Evolutionary conservation across 257 asterid species (phyloP).

Genomic region (Ilex aquifolium): DNA sequence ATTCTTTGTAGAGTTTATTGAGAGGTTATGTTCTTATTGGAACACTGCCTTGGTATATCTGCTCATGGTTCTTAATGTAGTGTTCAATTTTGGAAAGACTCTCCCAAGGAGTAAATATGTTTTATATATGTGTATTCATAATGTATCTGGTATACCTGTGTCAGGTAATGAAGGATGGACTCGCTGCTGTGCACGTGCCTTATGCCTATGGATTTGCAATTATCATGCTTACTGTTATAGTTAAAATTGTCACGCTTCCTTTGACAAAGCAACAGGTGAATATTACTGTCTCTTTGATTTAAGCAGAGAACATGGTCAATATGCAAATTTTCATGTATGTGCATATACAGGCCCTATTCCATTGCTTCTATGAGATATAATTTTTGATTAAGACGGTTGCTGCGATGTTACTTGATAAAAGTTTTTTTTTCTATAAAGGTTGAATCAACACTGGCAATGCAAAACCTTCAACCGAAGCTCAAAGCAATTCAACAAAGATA

Average conservation of each 20-base stretch:
- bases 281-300: conserved; percentile 13
- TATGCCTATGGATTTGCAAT: conserved; percentile 96
- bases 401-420: conserved; percentile 6
- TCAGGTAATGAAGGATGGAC: conserved; percentile 91
- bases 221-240: conserved; percentile 84
- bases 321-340: too few species aligned
- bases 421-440: conserved; percentile 40
- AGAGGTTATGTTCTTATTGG: too few species aligned
- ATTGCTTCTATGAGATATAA: background rate
- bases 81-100: background rate
- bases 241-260: conserved; percentile 83
- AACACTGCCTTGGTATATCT: too few species aligned
- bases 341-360: background rate
- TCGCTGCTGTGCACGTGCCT: conserved; percentile 85
- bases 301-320: background rate
- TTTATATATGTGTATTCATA: conserved; percentile 2
- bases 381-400: too few species aligned
- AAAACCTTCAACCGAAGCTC: conserved; percentile 97
- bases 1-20: too few species aligned
- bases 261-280: conserved; percentile 97
- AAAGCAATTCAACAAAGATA: conserved; percentile 97
- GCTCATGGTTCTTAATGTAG: too few species aligned
- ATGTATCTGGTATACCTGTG: conserved; percentile 21
- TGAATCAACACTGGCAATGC: conserved; percentile 97
- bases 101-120: background rate